These are phyloP conservation scores for Panicum hallii DNA, from an alignment of 202 grass and related monocot genomes.

Conservation along the genomic window DNA sequence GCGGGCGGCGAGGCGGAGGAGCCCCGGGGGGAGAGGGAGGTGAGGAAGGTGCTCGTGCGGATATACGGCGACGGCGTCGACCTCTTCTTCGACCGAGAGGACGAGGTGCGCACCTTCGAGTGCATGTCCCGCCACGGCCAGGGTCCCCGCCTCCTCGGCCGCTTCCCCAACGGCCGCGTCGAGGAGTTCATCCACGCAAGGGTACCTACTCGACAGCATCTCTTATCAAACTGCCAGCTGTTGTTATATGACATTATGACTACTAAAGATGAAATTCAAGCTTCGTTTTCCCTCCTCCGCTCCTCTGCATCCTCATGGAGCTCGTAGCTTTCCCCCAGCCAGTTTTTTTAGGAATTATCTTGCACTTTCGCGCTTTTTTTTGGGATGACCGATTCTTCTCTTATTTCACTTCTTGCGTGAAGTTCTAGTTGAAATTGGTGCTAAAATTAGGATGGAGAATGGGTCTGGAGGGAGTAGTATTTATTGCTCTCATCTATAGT, in stretches of 20 bases:
- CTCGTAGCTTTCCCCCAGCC: background rate
- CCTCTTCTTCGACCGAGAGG: constrained; percentile 89
- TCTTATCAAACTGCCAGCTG: background rate
- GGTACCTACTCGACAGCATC: constrained; percentile 43
- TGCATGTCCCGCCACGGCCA: constrained; percentile 96
- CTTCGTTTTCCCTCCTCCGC: constrained; percentile 17
- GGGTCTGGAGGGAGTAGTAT: no score
- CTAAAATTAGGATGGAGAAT: background rate
- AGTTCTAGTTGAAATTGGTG: constrained; percentile 30
- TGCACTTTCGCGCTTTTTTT: background rate
- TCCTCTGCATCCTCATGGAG: background rate
- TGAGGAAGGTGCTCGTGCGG: constrained; percentile 81
- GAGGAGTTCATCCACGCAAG: constrained; percentile 99
- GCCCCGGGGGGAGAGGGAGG: constrained; percentile 35
- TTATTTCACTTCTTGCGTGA: constrained; percentile 13
- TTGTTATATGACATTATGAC: background rate
- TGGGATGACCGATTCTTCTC: background rate
- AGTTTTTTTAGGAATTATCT: background rate
- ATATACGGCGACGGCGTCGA: constrained; percentile 91
- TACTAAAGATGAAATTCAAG: background rate
- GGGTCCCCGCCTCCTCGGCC: constrained; percentile 83
- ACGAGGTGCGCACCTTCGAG: constrained; percentile 98
- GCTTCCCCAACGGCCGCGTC: constrained; percentile 90
- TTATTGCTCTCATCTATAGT: background rate
- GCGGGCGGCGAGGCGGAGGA: background rate